Conservation (phyloP, 306 rosid genomes). For the Quercus agrifolia region DNA sequence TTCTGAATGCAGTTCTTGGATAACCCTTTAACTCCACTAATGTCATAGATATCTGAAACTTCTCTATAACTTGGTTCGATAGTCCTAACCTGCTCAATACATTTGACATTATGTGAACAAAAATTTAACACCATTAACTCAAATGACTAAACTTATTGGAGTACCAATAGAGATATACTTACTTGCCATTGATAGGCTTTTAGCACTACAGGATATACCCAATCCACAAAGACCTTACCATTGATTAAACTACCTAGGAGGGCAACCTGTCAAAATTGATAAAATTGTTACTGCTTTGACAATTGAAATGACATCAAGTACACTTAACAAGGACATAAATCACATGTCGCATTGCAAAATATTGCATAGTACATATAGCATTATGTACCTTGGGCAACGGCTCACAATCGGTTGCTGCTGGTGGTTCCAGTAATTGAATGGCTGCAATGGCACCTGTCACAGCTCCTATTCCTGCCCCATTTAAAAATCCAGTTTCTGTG, state of each 20-base stretch:
- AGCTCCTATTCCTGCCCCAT: conserved; percentile 30
- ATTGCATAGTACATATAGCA: neutral
- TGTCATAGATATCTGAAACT: conserved; percentile 28
- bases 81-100: conserved; percentile 27
- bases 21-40: conserved; percentile 24
- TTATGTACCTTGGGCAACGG: conserved; percentile 27
- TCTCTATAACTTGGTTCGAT: conserved; percentile 31
- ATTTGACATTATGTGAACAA: neutral
- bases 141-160: neutral
- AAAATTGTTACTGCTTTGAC: neutral
- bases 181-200: conserved; percentile 43
- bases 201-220: conserved; percentile 26
- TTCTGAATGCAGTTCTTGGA: conserved; percentile 31
- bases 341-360: neutral
- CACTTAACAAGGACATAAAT: neutral
- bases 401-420: conserved; percentile 16
- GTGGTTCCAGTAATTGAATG: conserved; percentile 31
- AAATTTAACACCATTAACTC: neutral
- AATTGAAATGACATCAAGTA: neutral
- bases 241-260: conserved; percentile 33
- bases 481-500: conserved; percentile 38
- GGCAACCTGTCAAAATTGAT: conserved; percentile 25
- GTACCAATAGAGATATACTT: neutral
- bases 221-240: conserved; percentile 42
- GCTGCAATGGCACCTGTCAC: conserved; percentile 40